Conservation (phyloP, 805 yeast genomes). For the Pichia membranifaciens region DNA sequence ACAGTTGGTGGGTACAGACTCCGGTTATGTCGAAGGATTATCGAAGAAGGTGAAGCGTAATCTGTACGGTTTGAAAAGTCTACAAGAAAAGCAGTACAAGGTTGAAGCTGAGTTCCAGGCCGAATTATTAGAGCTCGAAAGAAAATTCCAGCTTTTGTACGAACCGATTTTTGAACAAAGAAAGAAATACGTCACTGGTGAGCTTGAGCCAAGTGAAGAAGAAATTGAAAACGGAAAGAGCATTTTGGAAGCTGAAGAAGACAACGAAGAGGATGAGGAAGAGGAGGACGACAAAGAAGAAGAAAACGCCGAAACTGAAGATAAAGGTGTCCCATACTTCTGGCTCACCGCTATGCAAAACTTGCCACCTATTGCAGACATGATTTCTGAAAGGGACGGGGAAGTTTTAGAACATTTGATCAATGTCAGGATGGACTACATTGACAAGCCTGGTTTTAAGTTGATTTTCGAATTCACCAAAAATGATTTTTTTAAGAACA, state of each 20-base stretch:
- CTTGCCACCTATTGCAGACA: slow-evolving; percentile 70
- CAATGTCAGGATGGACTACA: slow-evolving; percentile 74
- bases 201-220: slow-evolving; percentile 65
- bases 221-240: slow-evolving; percentile 77
- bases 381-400: slow-evolving; percentile 83
- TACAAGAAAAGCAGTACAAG: slow-evolving; percentile 73
- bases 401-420: slow-evolving; percentile 66
- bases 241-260: slow-evolving; percentile 44
- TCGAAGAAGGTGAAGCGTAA: slow-evolving; percentile 70
- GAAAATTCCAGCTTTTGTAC: slow-evolving; percentile 65
- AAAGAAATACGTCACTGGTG: slow-evolving; percentile 65
- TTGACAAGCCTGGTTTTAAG: slow-evolving; percentile 82
- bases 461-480: slow-evolving; percentile 73
- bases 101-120: slow-evolving; percentile 88
- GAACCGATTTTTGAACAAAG: slow-evolving; percentile 73
- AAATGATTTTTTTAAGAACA: slow-evolving; percentile 75
- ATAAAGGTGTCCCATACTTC: slow-evolving; percentile 82
- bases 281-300: slow-evolving; percentile 38
- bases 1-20: slow-evolving; percentile 73
- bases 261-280: slow-evolving; percentile 33
- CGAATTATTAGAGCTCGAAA: slow-evolving; percentile 81
- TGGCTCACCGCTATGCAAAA: slow-evolving; percentile 96
- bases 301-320: slow-evolving; percentile 30
- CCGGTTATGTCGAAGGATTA: slow-evolving; percentile 77
- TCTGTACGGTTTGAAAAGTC: slow-evolving; percentile 72